Evolutionary conservation across 495 filamentous ascomycete species (phyloP), one percentile per base, ranked within the genome.

Genomic region (Hypoxylon fragiforme): DNA sequence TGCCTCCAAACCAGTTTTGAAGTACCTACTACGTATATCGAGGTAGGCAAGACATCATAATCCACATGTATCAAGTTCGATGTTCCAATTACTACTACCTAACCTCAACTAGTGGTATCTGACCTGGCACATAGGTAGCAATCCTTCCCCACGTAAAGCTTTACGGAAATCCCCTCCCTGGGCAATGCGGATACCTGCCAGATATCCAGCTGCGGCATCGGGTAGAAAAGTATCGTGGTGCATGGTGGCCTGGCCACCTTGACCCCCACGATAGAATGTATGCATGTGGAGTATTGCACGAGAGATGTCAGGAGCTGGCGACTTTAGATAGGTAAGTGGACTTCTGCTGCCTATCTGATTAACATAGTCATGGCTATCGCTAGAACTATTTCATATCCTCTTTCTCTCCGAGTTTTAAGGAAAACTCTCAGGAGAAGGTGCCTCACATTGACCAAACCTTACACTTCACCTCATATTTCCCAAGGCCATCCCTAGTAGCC

Each of bases 191-290:
- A 18, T 37, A 22, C 26, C 13, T n/a, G 14, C 38, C 24, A 50
- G 45, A 19, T 12, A 21, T 41, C 22, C 13, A 24, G 18, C 13
- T 36, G 42, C 43, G 45, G 30, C 35, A 38, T 46, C 21, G 34
- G 50, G n/a, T 35, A 45, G 28, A 14, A 34, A 35, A 38, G 45
- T 36, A 42, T 13, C 32, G 31, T 40, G 26, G 26, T 30, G 35
- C 31, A 16, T 35, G 42, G 51, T 56, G 52, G 52, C 31, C 9
- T 21, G 50, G 14, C 36, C 32, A 51, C 51, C n/a, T 22, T 51
- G 42, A 54, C 57, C 57, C 57, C 57, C 57, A 60, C 57, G 22
- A 44, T 34, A 35, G 21, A 16, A 9, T 43, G 15, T 39, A 38
- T 48, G 49, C 42, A 39, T 39, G 14, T 44, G 37, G 56, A 49